Conservation (phyloP, 257 asterid genomes). For the Solanum sejunctum region DNA sequence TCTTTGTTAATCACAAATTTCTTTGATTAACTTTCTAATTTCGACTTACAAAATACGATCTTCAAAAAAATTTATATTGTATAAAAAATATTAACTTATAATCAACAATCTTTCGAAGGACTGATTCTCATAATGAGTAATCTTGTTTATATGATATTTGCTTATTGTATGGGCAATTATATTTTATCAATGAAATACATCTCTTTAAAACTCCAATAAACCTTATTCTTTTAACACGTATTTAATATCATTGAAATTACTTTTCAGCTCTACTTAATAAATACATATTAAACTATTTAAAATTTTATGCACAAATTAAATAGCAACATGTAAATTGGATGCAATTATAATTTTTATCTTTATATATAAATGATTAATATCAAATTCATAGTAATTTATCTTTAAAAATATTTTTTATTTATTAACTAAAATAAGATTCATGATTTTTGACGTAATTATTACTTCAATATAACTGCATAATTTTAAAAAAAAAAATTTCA, state of each 20-base stretch:
- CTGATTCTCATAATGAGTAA: neutral
- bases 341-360: no score
- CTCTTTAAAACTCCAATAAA: neutral
- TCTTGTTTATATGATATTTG: neutral
- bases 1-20: neutral
- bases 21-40: neutral
- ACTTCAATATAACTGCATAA: no score
- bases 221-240: neutral
- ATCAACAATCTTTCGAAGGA: neutral
- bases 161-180: neutral
- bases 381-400: no score
- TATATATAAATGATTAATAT: no score
- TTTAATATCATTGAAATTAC: neutral
- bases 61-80: rapidly evolving
- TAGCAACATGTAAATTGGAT: no score
- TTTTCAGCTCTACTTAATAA: no score
- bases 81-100: neutral
- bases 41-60: neutral
- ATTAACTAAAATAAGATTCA: no score
- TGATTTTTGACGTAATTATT: no score
- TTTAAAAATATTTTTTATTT: no score
- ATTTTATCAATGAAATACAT: neutral
- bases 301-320: no score
- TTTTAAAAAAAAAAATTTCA: no score
- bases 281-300: no score